These are phyloP conservation scores for Leucocoprinus sp. DNA, from an alignment of 768 basidiomycete species.

Conservation along the genomic window DNA sequence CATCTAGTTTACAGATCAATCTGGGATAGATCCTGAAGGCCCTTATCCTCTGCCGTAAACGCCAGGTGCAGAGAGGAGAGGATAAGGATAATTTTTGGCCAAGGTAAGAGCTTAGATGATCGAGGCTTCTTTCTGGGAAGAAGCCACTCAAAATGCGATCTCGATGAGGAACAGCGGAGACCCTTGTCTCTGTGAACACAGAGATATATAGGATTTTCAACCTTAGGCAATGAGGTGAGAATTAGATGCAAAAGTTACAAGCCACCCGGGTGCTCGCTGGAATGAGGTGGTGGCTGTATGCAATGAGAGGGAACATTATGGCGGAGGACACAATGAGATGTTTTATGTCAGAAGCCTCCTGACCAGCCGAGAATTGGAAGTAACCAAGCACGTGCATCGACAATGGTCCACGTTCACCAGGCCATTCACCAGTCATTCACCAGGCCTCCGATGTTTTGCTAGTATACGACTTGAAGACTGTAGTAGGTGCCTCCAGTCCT, in stretches of 20 bases:
- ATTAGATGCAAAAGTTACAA: neutral
- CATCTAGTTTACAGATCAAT: conserved; percentile 14
- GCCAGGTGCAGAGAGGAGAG: conserved; percentile 6
- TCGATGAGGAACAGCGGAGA: conserved; percentile 6
- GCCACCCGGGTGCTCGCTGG: neutral
- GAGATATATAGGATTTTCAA: neutral
- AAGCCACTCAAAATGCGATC: conserved; percentile 5
- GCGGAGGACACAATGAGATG: neutral
- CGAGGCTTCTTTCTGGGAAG: conserved; percentile 7
- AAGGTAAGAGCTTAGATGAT: conserved; percentile 10
- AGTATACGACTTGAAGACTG: too few relatives aligned
- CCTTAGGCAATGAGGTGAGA: conserved; percentile 5
- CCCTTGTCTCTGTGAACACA: neutral
- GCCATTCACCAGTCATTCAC: too few relatives aligned
- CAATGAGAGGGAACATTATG: conserved; percentile 3
- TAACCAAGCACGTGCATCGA: conserved; percentile 8
- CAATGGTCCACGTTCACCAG: too few relatives aligned
- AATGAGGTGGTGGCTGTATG: conserved; percentile 7
- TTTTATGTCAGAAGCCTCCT: conserved; percentile 12
- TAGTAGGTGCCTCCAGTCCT: conserved; percentile 12
- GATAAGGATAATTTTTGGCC: conserved; percentile 8
- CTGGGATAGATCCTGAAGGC: conserved; percentile 7
- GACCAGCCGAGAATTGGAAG: neutral
- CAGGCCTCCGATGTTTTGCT: too few relatives aligned
- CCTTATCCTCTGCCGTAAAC: conserved; percentile 9